Percentiles rank a stretch among this genome's conserved stretches.
phyloP scores from a whole-genome alignment of 2,329 filamentous ascomycete genomes.

The Microsporum ferrugineum region DNA sequence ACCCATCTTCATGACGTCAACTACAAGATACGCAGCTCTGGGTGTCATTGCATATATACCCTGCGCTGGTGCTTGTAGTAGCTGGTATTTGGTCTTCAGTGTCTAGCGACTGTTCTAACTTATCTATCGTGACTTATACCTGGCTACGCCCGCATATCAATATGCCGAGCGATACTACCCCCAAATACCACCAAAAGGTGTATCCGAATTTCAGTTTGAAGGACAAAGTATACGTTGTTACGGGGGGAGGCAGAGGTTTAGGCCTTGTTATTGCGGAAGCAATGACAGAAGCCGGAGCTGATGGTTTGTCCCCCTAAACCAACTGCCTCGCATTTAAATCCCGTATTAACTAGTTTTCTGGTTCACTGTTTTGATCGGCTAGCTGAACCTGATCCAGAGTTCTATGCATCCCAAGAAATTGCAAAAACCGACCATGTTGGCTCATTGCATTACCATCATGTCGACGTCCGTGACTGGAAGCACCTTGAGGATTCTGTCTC shows the following conservation, averaged over 20 bases:
- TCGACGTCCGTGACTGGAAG: conserved; percentile 38
- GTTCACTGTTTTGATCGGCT: conserved; percentile 41
- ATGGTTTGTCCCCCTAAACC: conserved; percentile 23
- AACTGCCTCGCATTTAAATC: background rate
- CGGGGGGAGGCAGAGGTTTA: conserved; percentile 35
- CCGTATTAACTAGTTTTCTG: conserved; percentile 13
- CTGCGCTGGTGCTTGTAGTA: background rate
- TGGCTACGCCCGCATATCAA: background rate
- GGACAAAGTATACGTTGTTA: conserved; percentile 33
- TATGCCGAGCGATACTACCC: conserved; percentile 3
- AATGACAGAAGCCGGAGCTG: conserved; percentile 38
- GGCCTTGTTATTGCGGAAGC: conserved; percentile 37
- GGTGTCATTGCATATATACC: background rate
- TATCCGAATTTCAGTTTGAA: conserved; percentile 40
- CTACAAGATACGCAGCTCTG: background rate
- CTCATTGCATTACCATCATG: conserved; percentile 35
- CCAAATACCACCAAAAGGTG: conserved; percentile 10
- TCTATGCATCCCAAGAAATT: conserved; percentile 24
- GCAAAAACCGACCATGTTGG: conserved; percentile 25
- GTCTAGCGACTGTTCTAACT: background rate
- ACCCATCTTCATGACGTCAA: background rate
- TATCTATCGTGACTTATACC: background rate
- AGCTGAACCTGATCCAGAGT: conserved; percentile 34
- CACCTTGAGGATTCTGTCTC: conserved; percentile 17
- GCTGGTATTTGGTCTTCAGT: background rate